A percentile compares a stretch with the other conserved stretches of the same genome.
These are phyloP conservation scores for Pelargonium myrrhifolium DNA, from an alignment of 441 rosid species.

Conservation along the genomic window DNA sequence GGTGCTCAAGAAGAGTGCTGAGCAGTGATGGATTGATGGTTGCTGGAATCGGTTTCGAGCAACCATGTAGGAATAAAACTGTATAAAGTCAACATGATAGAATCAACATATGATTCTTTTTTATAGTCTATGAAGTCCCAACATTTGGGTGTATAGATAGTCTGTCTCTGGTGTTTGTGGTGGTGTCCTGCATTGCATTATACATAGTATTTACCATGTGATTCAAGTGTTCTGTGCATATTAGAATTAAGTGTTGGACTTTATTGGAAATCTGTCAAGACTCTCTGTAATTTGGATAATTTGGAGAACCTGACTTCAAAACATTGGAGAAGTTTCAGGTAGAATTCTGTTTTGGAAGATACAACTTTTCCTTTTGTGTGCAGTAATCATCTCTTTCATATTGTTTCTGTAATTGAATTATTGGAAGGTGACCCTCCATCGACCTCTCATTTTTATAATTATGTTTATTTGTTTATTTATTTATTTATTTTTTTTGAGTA, in stretches of 20 bases:
- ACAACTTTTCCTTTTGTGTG: background rate
- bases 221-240: constrained; percentile 38
- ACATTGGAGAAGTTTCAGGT: constrained; percentile 33
- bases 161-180: constrained; percentile 38
- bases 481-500: no score
- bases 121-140: constrained; percentile 33
- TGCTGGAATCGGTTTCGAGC: constrained; percentile 44
- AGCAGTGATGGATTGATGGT: constrained; percentile 39
- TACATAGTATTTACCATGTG: constrained; percentile 13
- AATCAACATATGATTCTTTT: constrained; percentile 78
- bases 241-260: constrained; percentile 19
- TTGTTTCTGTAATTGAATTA: no score
- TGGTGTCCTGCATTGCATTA: constrained; percentile 45
- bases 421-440: no score
- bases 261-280: constrained; percentile 15
- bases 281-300: constrained; percentile 23
- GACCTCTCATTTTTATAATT: no score
- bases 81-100: constrained; percentile 30
- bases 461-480: no score
- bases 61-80: constrained; percentile 34
- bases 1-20: constrained; percentile 36
- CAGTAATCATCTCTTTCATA: no score
- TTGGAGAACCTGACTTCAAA: constrained; percentile 41
- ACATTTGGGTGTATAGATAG: constrained; percentile 45
- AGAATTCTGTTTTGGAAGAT: background rate